Percentiles rank a stretch among this genome's conserved stretches.
phyloP scores from a whole-genome alignment of 2,329 filamentous ascomycete species.

The Daldinia sp. region DNA sequence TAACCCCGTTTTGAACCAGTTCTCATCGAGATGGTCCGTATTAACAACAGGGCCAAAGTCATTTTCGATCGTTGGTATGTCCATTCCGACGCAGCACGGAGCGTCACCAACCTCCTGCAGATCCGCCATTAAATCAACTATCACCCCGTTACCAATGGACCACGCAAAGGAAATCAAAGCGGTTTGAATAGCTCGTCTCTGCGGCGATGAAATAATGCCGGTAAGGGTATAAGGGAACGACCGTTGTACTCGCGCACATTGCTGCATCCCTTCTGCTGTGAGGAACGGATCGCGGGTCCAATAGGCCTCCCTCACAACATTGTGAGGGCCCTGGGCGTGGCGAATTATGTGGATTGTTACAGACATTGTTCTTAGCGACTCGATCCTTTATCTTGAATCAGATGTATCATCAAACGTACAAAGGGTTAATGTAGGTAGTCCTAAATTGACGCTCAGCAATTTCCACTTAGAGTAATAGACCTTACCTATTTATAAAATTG shows the following conservation, averaged over 20 bases:
- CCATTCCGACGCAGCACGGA: slow-evolving; percentile 78
- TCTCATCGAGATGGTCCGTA: slow-evolving; percentile 55
- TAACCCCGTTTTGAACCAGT: slow-evolving; percentile 4
- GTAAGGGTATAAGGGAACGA: slow-evolving; percentile 73
- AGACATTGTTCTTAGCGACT: slow-evolving; percentile 52
- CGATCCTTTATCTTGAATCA: background rate
- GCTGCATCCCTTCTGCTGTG: slow-evolving; percentile 76
- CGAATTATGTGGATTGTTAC: slow-evolving; percentile 73
- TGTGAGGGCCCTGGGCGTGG: slow-evolving; percentile 83
- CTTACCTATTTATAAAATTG: too few relatives aligned
- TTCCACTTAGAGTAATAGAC: too few relatives aligned
- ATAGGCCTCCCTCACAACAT: slow-evolving; percentile 72
- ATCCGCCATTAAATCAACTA: slow-evolving; percentile 74
- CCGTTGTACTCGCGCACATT: slow-evolving; percentile 73
- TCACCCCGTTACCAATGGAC: slow-evolving; percentile 55
- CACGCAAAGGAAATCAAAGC: slow-evolving; percentile 74
- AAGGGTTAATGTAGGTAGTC: background rate
- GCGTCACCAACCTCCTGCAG: slow-evolving; percentile 79
- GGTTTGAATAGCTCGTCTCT: slow-evolving; percentile 82
- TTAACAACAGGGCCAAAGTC: slow-evolving; percentile 68
- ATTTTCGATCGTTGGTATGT: slow-evolving; percentile 62
- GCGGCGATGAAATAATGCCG: slow-evolving; percentile 78
- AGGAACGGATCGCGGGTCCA: slow-evolving; percentile 77
- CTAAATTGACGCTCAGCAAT: too few relatives aligned
- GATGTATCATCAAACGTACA: background rate